phyloP scores from a whole-genome alignment of 2,329 filamentous ascomycete genomes.

The Claviceps capensis region DNA sequence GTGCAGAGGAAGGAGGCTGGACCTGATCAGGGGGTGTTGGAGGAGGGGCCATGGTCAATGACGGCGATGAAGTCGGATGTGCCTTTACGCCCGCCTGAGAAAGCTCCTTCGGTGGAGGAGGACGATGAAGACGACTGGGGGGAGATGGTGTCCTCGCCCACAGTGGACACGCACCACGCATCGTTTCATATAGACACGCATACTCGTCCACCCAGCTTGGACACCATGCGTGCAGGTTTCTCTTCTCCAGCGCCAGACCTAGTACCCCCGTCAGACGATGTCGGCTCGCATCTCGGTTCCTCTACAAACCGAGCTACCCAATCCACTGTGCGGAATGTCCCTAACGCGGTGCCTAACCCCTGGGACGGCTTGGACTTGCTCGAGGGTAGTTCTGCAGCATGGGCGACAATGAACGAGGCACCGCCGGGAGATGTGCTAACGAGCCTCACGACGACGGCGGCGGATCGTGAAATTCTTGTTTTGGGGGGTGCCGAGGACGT shows the following conservation, averaged over 20 bases:
- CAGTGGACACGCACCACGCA: slow-evolving; percentile 3
- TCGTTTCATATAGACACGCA: neutral
- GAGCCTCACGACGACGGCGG: neutral
- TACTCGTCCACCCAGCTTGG: too few relatives aligned
- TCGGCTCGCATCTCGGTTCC: too few relatives aligned
- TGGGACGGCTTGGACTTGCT: neutral
- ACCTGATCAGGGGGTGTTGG: neutral
- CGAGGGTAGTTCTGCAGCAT: neutral
- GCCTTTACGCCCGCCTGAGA: neutral
- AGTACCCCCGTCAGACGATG: neutral
- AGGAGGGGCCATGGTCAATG: neutral
- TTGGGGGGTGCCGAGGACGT: neutral
- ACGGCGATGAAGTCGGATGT: neutral
- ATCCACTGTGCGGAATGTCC: neutral
- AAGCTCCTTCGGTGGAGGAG: slow-evolving; percentile 4
- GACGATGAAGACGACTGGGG: slow-evolving; percentile 46
- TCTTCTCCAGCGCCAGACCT: neutral
- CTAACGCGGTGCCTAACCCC: neutral
- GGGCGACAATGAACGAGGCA: neutral
- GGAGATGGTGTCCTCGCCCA: slow-evolving; percentile 37
- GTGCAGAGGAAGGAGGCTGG: neutral
- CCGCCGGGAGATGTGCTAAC: neutral
- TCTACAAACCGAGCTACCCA: neutral
- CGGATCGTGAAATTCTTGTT: neutral
- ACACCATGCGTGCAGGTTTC: neutral